phyloP scores from a whole-genome alignment of 2,329 filamentous ascomycete genomes.

The Pyrenophora graminea region DNA sequence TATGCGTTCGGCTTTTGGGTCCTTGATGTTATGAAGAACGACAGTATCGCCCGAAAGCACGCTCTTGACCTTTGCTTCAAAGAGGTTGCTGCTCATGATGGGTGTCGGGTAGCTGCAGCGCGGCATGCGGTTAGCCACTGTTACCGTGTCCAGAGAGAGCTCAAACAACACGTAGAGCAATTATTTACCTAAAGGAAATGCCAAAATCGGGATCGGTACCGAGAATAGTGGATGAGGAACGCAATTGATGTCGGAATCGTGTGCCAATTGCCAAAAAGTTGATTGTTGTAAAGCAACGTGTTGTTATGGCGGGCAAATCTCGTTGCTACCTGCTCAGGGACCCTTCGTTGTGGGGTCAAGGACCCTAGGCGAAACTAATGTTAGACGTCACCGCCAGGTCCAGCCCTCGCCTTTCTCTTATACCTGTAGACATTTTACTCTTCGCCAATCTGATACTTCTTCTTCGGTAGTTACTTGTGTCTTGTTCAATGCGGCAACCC shows the following conservation, averaged over 20 bases:
- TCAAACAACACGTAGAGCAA: slow-evolving; percentile 10
- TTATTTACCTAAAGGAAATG: slow-evolving; percentile 8
- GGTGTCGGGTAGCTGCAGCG: slow-evolving; percentile 18
- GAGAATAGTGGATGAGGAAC: not conserved
- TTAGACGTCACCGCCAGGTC: slow-evolving; percentile 8
- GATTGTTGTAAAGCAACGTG: slow-evolving; percentile 16
- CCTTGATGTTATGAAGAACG: slow-evolving; percentile 78
- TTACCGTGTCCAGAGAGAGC: slow-evolving; percentile 32
- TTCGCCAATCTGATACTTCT: too few species aligned
- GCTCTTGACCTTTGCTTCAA: slow-evolving; percentile 73
- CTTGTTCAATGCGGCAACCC: too few species aligned
- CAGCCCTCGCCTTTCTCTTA: not conserved
- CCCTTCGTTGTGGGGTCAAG: slow-evolving; percentile 16
- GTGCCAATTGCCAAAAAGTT: slow-evolving; percentile 3
- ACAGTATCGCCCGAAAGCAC: slow-evolving; percentile 93
- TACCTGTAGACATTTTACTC: too few species aligned
- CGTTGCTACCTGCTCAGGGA: slow-evolving; percentile 16
- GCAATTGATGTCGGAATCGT: slow-evolving; percentile 15
- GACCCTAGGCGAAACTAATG: slow-evolving; percentile 16
- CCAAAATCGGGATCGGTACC: slow-evolving; percentile 5
- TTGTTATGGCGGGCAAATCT: slow-evolving; percentile 17
- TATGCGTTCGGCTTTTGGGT: slow-evolving; percentile 79
- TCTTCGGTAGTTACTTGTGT: too few species aligned
- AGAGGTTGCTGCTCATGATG: slow-evolving; percentile 40
- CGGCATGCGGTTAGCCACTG: slow-evolving; percentile 32